A percentile compares a stretch with the other conserved stretches of the same genome.
phyloP scores from a whole-genome alignment of 495 filamentous ascomycete genomes.

The Lasiosphaeriaceae sp. region DNA sequence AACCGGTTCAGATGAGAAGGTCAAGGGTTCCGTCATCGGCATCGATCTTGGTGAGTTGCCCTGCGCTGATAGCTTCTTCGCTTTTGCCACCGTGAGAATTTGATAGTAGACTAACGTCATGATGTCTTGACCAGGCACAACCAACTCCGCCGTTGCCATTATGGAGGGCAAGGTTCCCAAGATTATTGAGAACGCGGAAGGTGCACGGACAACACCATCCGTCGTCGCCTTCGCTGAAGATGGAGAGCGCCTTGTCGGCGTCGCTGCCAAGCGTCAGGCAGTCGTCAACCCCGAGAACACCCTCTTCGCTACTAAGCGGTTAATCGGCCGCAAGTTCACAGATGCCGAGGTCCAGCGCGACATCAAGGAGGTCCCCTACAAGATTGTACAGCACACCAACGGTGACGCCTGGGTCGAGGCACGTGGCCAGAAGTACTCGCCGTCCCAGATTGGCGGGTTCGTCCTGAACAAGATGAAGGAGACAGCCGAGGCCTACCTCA shows the following conservation, averaged over 20 bases:
- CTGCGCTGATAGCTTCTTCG: not conserved
- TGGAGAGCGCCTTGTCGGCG: conserved; percentile 95
- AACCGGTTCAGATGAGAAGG: conserved; percentile 64
- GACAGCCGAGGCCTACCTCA: conserved; percentile 86
- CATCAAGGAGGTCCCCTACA: conserved; percentile 97
- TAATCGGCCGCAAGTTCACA: conserved; percentile 98
- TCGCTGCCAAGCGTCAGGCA: conserved; percentile 97
- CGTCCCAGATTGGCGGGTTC: conserved; percentile 97
- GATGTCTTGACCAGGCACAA: conserved; percentile 68
- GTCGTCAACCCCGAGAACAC: conserved; percentile 99
- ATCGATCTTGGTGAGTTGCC: conserved; percentile 86
- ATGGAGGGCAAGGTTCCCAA: conserved; percentile 95
- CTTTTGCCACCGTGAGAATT: not conserved
- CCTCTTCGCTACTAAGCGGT: conserved; percentile 97
- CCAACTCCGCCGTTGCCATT: conserved; percentile 94
- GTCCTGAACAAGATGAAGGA: conserved; percentile 98
- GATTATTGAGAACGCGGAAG: conserved; percentile 91
- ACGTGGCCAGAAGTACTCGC: conserved; percentile 95
- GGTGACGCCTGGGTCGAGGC: conserved; percentile 98
- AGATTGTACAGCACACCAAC: conserved; percentile 97
- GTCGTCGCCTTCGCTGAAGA: conserved; percentile 96
- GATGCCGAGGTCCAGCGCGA: conserved; percentile 96
- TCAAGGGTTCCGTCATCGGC: conserved; percentile 95
- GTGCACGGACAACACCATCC: conserved; percentile 93
- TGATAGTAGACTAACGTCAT: conserved; percentile 22